phyloP scores from a whole-genome alignment of 148 eudicot species.

The Selenicereus undatus region DNA sequence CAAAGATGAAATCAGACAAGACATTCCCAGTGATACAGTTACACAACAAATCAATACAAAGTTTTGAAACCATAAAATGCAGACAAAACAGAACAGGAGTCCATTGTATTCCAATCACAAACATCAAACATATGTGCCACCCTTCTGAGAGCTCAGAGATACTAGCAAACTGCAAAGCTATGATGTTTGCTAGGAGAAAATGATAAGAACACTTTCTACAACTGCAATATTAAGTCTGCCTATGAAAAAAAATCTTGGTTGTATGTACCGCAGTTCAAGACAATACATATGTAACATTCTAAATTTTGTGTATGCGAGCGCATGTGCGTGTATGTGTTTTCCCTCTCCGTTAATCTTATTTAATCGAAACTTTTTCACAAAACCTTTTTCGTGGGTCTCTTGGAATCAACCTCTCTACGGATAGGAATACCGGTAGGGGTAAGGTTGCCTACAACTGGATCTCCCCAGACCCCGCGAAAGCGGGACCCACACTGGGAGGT shows the following conservation, averaged over 20 bases:
- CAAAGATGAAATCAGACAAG: background rate
- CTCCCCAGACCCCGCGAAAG: no score
- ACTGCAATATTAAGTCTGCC: background rate
- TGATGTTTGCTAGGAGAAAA: background rate
- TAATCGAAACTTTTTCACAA: no score
- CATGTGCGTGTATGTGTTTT: no score
- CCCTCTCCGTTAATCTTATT: no score
- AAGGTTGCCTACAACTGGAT: no score
- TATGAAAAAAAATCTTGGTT: background rate
- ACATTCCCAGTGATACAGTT: background rate
- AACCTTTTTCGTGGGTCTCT: no score
- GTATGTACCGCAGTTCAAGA: background rate
- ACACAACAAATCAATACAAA: background rate
- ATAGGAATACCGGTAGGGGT: no score
- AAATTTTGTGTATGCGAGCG: no score
- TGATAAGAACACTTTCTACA: background rate
- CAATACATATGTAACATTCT: background rate
- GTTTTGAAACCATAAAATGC: no score
- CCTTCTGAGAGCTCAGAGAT: background rate
- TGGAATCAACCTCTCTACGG: no score
- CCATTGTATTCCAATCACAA: background rate
- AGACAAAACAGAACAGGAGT: no score
- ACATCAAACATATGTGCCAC: background rate
- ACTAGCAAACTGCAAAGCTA: background rate
- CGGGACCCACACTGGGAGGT: no score